Conservation (phyloP, 257 asterid species). For the Forsythia viridissima region DNA sequence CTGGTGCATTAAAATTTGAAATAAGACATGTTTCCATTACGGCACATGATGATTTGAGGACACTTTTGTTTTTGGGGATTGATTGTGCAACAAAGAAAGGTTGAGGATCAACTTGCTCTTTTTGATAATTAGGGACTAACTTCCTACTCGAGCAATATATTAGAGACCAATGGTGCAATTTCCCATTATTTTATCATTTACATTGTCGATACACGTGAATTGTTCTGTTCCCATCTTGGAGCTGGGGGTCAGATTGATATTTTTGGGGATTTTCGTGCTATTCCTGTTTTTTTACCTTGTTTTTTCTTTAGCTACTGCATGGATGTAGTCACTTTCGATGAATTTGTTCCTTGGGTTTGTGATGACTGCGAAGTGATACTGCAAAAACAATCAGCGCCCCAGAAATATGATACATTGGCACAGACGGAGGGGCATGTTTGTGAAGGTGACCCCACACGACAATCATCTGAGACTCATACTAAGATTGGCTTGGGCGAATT, state of each 20-base stretch:
- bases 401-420: slow-evolving; percentile 3
- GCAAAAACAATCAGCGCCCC: neutral
- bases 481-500: slow-evolving; percentile 7
- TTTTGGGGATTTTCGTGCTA: neutral
- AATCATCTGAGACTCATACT: neutral
- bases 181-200: neutral
- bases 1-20: neutral
- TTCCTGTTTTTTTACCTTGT: neutral
- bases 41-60: neutral
- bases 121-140: neutral
- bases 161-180: neutral
- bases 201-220: neutral
- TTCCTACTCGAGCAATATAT: neutral
- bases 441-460: slow-evolving; percentile 13
- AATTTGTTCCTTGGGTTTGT: slow-evolving; percentile 25
- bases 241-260: neutral
- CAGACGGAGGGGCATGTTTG: neutral
- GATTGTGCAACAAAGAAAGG: neutral
- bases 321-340: slow-evolving; percentile 16
- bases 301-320: slow-evolving; percentile 30
- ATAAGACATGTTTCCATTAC: neutral
- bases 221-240: slow-evolving; percentile 1
- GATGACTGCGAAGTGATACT: slow-evolving; percentile 17
- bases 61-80: neutral
- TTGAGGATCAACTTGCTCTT: neutral